A percentile compares a stretch with the other conserved stretches of the same genome.
Conservation (phyloP, 1,284 basidiomycete species). For the Ganoderma multipileum region DNA sequence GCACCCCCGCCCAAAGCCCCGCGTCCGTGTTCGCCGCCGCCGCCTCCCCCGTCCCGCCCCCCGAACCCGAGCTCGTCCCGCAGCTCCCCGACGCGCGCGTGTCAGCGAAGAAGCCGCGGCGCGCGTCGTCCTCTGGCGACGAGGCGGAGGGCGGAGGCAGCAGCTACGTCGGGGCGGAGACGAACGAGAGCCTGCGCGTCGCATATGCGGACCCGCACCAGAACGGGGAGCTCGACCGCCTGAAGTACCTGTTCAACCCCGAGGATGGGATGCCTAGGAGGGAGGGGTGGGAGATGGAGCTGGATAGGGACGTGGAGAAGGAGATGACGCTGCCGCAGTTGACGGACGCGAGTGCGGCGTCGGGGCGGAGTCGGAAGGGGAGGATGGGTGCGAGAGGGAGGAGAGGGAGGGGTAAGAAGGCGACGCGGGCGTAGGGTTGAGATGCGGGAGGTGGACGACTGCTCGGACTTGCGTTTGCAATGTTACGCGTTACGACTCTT, state of each 20-base stretch:
- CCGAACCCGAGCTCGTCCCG: slow-evolving; percentile 11
- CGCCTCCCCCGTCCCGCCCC: background rate
- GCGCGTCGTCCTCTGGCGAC: slow-evolving; percentile 20
- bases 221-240: slow-evolving; percentile 57
- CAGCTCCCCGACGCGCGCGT: slow-evolving; percentile 6
- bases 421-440: background rate
- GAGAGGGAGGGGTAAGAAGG: slow-evolving; percentile 16
- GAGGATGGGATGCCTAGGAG: slow-evolving; percentile 24
- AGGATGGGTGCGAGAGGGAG: slow-evolving; percentile 12
- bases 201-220: slow-evolving; percentile 74
- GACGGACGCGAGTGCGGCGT: slow-evolving; percentile 13
- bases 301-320: slow-evolving; percentile 26
- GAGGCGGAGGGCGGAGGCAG: slow-evolving; percentile 41
- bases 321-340: slow-evolving; percentile 30
- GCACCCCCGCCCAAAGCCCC: slow-evolving; percentile 7
- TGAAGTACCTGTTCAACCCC: slow-evolving; percentile 47
- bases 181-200: slow-evolving; percentile 55
- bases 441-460: background rate
- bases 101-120: background rate
- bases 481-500: background rate
- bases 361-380: slow-evolving; percentile 5
- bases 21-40: slow-evolving; percentile 3
- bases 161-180: background rate
- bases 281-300: slow-evolving; percentile 29
- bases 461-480: background rate